Base-by-base conservation (phyloP, 2,329 filamentous ascomycete genomes). In the Eurotiales sp. region DNA sequence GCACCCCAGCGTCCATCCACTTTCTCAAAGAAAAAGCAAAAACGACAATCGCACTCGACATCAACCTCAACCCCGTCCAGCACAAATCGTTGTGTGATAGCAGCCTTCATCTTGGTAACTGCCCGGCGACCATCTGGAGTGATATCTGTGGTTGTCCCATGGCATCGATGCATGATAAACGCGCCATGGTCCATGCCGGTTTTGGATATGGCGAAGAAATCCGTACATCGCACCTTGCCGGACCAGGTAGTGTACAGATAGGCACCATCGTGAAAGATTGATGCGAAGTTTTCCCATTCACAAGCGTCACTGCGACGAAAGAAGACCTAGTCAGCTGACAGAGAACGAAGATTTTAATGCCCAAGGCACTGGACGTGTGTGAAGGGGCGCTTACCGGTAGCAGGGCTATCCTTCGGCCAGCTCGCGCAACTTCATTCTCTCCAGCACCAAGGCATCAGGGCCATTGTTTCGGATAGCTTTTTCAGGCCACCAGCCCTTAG, bases 161-260 rank as follows among this genome's bases (percentile, higher is more conserved):
- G 71, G 52, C 66, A 65, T 52, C 78, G 77, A 61, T 82, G 79
- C 76, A 79, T 78, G 64, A 81, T 81, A 65, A 79, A 80, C 46
- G 73, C 77, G 15, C 78, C 77, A 8, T 68, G 66, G 21, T 72
- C 66, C 63, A 79, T 79, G 51, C 77, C 78, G 8, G 67, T 62
- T 55, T 79, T 73, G 10, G 77, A 81, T 44, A 75, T 71, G 17
- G 64, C 55, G 57, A 80, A 78, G 61, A 80, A 79, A 53, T 71
- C 69, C 1, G 63, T 55, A 52, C 69, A 68, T 12, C 64, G 58
- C 0, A 72, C 72, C 6, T 71, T 66, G 2, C 75, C 76, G 0
- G 75, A 73, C 77, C 75, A 79, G 11, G 76, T 77, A 0, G 77
- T 79, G 61, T 77, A 78, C 29, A 79, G 71, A 55, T 71, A 67